Conservation (phyloP, 768 basidiomycete species). For the Kwoniella mangroviensis region DNA sequence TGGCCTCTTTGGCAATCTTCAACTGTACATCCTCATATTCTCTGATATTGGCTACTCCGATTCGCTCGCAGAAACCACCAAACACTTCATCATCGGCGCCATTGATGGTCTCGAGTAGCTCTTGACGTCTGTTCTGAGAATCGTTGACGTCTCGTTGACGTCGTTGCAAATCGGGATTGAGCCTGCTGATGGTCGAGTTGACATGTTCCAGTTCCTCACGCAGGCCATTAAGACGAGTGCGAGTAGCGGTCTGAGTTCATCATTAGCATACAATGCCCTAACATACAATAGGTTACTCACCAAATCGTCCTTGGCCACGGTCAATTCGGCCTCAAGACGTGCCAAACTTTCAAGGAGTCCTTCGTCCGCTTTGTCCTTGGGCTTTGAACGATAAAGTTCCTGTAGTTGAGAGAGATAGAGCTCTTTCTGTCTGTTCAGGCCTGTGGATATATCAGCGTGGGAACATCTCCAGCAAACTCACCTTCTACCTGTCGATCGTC, state of each 20-base stretch:
- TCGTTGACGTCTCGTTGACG: constrained; percentile 64
- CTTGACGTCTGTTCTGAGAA: constrained; percentile 65
- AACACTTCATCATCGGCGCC: constrained; percentile 82
- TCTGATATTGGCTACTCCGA: constrained; percentile 78
- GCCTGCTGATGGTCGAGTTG: constrained; percentile 41
- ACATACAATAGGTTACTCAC: constrained; percentile 60
- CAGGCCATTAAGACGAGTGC: constrained; percentile 73
- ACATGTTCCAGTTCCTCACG: constrained; percentile 83
- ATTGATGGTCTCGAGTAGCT: constrained; percentile 67
- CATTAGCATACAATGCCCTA: not conserved
- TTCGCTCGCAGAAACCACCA: constrained; percentile 72
- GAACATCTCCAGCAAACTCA: constrained; percentile 51
- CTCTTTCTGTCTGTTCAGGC: constrained; percentile 39
- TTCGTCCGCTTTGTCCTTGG: constrained; percentile 83
- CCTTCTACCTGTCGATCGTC: constrained; percentile 92
- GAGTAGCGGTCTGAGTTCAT: constrained; percentile 69
- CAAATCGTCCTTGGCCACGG: constrained; percentile 79
- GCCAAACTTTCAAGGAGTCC: constrained; percentile 74
- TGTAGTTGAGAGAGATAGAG: constrained; percentile 71
- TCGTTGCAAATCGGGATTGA: constrained; percentile 40
- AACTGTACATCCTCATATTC: constrained; percentile 93
- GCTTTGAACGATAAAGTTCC: constrained; percentile 82
- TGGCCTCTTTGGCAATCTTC: constrained; percentile 84
- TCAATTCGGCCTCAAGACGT: constrained; percentile 75
- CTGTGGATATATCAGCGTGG: constrained; percentile 11